A percentile compares a stretch with the other conserved stretches of the same genome.
Conservation (phyloP, 495 filamentous ascomycete genomes). For the Chaetomium cochliodes region DNA sequence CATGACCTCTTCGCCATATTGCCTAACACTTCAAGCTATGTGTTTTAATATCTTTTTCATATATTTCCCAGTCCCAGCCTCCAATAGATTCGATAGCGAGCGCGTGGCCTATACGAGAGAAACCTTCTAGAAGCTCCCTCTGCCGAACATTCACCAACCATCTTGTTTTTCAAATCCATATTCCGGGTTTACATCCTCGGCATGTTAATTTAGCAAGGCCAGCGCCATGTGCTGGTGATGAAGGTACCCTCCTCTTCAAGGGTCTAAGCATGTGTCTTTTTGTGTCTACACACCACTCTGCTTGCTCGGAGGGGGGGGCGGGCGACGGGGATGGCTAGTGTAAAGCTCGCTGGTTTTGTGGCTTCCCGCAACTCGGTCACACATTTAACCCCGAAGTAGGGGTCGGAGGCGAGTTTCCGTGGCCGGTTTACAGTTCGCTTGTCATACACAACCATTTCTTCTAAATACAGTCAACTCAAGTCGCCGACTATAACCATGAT, state of each 20-base stretch:
- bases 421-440: neutral
- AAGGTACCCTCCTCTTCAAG: neutral
- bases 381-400: neutral
- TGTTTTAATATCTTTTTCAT: slow-evolving; percentile 14
- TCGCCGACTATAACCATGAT: neutral
- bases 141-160: neutral
- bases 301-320: no score
- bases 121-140: slow-evolving; percentile 20
- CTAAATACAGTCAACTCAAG: neutral
- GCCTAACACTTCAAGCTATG: neutral
- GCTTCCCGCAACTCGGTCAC: neutral
- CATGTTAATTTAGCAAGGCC: slow-evolving; percentile 26
- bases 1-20: slow-evolving; percentile 11
- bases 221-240: slow-evolving; percentile 17
- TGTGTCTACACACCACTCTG: neutral
- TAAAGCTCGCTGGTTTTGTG: neutral
- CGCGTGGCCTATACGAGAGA: slow-evolving; percentile 4
- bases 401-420: slow-evolving; percentile 3
- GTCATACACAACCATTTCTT: neutral
- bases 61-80: slow-evolving; percentile 2
- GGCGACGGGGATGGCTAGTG: no score
- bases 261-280: neutral
- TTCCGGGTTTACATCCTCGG: slow-evolving; percentile 34
- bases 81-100: neutral
- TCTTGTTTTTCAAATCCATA: slow-evolving; percentile 21